Conservation (phyloP, 257 asterid species). For the Primulina tabacum region DNA sequence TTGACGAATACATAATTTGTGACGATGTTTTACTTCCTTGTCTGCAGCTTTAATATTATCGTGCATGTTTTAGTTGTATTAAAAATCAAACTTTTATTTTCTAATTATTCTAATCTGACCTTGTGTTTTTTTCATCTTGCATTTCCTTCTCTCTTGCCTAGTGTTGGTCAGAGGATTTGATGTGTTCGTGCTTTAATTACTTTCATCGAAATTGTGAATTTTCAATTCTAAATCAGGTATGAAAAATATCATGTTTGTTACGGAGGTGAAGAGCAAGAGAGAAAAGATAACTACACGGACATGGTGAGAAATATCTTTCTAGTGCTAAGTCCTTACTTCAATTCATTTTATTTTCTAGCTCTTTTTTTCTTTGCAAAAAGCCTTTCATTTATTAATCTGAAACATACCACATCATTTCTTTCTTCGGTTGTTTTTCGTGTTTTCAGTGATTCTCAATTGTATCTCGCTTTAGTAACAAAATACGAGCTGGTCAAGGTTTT, state of each 20-base stretch:
- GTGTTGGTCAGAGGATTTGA: slow-evolving; percentile 3
- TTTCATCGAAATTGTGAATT: slow-evolving; percentile 18
- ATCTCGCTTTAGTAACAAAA: not conserved
- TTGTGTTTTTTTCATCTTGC: slow-evolving; percentile 10
- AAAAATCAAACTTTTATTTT: not conserved
- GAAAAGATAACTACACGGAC: slow-evolving; percentile 86
- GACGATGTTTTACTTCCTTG: not conserved
- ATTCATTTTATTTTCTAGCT: not conserved
- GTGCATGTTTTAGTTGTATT: not conserved
- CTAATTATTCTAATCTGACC: slow-evolving; percentile 19
- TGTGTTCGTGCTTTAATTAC: slow-evolving; percentile 8
- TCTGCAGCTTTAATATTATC: not conserved
- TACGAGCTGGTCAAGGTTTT: not conserved
- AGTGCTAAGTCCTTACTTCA: slow-evolving; percentile 1
- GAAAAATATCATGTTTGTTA: slow-evolving; percentile 92
- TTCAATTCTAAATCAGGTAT: slow-evolving; percentile 50
- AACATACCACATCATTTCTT: not conserved
- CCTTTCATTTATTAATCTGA: not conserved
- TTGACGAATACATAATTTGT: not conserved
- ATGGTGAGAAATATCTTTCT: slow-evolving; percentile 56
- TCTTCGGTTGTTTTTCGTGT: slow-evolving; percentile 12
- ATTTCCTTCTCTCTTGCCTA: slow-evolving; percentile 7
- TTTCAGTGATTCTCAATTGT: slow-evolving; percentile 10
- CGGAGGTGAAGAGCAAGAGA: slow-evolving; percentile 89
- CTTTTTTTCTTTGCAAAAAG: not conserved